phyloP scores from a whole-genome alignment of 306 rosid genomes.

The Prunus armeniaca region DNA sequence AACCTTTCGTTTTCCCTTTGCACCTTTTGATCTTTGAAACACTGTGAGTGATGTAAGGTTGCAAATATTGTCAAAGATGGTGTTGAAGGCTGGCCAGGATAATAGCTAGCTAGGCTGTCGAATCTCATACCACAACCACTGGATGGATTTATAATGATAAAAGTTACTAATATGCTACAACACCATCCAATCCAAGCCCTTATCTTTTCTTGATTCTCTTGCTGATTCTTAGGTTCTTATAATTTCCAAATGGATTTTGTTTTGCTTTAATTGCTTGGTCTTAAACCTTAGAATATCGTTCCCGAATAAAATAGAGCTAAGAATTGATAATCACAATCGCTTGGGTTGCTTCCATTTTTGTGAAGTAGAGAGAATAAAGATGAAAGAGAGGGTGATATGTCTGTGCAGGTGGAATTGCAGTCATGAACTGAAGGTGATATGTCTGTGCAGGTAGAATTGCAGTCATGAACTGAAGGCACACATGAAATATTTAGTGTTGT shows the following conservation, averaged over 20 bases:
- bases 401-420: too few species aligned
- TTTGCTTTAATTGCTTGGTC: background rate
- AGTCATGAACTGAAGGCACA: too few species aligned
- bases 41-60: background rate
- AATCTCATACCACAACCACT: constrained; percentile 21
- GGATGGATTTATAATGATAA: background rate
- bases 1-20: background rate
- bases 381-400: too few species aligned
- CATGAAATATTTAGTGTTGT: too few species aligned
- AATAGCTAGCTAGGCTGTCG: background rate
- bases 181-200: background rate
- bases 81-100: background rate
- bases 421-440: too few species aligned
- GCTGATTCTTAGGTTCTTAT: background rate
- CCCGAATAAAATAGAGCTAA: too few species aligned
- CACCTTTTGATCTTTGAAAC: background rate
- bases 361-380: too few species aligned
- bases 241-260: background rate
- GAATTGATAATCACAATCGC: too few species aligned
- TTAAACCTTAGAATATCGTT: too few species aligned
- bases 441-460: too few species aligned
- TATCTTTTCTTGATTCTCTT: background rate
- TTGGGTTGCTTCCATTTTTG: too few species aligned
- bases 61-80: background rate
- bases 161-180: background rate